These are phyloP conservation scores for Leavenworthia alabamica DNA, from an alignment of 345 rosid genomes.

Conservation along the genomic window DNA sequence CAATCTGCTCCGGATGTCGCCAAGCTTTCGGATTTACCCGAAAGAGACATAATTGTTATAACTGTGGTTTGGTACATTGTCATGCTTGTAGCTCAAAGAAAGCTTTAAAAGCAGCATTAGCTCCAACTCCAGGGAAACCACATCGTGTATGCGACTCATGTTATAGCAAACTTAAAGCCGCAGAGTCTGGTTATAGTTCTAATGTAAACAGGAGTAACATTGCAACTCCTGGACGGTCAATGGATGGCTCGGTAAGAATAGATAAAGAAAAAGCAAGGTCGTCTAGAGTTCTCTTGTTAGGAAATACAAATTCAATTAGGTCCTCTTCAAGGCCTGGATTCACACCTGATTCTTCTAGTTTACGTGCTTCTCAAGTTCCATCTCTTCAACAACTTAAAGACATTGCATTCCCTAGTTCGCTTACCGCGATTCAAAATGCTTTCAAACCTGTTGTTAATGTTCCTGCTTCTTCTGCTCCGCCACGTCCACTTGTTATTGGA, in stretches of 20 bases:
- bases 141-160: slow-evolving; percentile 95
- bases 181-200: slow-evolving; percentile 47
- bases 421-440: slow-evolving; percentile 56
- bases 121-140: slow-evolving; percentile 97
- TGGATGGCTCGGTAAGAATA: slow-evolving; percentile 51
- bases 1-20: too few species aligned
- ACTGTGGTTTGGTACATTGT: too few species aligned
- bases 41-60: too few species aligned
- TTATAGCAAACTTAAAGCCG: slow-evolving; percentile 71
- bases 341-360: slow-evolving; percentile 38
- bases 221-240: slow-evolving; percentile 37
- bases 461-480: neutral
- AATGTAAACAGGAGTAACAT: slow-evolving; percentile 34
- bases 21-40: too few species aligned
- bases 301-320: slow-evolving; percentile 50
- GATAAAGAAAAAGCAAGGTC: slow-evolving; percentile 40
- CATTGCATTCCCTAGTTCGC: slow-evolving; percentile 62
- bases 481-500: slow-evolving; percentile 14
- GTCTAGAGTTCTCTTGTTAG: slow-evolving; percentile 52
- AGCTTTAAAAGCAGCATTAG: slow-evolving; percentile 87
- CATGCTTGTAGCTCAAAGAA: too few species aligned
- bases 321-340: slow-evolving; percentile 49
- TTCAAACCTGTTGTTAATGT: slow-evolving; percentile 39
- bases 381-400: slow-evolving; percentile 61
- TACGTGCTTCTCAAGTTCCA: slow-evolving; percentile 75